Base-by-base conservation (phyloP, 2,329 filamentous ascomycete genomes). In the Chrysosphaeria jannelii region DNA sequence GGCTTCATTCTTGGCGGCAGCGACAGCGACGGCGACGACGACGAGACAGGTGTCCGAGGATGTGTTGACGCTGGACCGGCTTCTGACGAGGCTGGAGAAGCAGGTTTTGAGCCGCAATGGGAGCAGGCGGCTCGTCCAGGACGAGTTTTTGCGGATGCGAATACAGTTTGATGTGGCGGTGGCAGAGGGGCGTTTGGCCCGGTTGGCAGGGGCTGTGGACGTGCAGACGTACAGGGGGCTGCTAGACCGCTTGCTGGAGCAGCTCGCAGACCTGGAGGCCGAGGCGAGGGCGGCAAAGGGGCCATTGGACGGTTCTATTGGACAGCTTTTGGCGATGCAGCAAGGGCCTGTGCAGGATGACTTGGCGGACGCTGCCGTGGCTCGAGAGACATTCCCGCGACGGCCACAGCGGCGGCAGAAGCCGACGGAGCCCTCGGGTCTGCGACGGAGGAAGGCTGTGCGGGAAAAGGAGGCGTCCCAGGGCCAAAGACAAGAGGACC, bases 231-330 rank as follows among this genome's bases (percentile, higher is more conserved):
- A 70, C 29, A 47, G 81, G 15, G 52, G 58, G 29, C 38, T 60
- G 5, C 50, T 78, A 24, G 68, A 72, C 34, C 49, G 57, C 25
- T 42, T 81, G 20, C 48, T 57, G 20, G 61, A 72, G 33, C 50
- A 66, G 18, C 41, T 81, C 30, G 49, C 62, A 28, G 70, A 79
- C 34, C 39, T 78, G 7, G 55, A 64, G 33, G 60, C 72, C 32
- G 51, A 70, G 27, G 42, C 37, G 37, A 46, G 24, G 39, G 24
- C 44, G 4, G 51, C 47, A 14, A 15, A 10, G n/a, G 13, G 12
- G 7, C n/a, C n/a, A n/a, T n/a, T n/a, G n/a, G n/a, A n/a, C n/a
- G n/a, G n/a, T n/a, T n/a, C n/a, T n/a, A n/a, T n/a, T n/a, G n/a
- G n/a, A n/a, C n/a, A n/a, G n/a, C n/a, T n/a, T n/a, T n/a, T n/a